phyloP scores from a whole-genome alignment of 2,329 filamentous ascomycete species.

The Rhynchosporium secalis region DNA sequence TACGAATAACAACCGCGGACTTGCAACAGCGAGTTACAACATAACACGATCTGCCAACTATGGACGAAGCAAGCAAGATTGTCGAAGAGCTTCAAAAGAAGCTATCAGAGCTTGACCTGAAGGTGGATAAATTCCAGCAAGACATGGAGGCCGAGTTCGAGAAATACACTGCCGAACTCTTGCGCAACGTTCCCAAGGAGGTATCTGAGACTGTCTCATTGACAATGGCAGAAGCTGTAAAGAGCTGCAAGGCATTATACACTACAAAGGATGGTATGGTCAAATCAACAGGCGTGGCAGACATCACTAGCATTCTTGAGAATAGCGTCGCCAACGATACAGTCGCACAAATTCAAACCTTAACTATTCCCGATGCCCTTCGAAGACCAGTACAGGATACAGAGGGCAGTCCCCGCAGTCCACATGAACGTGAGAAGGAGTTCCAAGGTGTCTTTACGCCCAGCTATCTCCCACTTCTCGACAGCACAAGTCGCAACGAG shows the following conservation, averaged over 20 bases:
- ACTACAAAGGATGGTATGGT: slow-evolving; percentile 23
- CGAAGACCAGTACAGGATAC: slow-evolving; percentile 31
- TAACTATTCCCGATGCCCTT: slow-evolving; percentile 9
- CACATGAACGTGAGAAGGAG: slow-evolving; percentile 58
- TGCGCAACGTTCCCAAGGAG: slow-evolving; percentile 49
- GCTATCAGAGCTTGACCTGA: slow-evolving; percentile 55
- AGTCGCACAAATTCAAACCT: slow-evolving; percentile 43
- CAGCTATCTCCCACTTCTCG: slow-evolving; percentile 61
- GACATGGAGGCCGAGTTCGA: slow-evolving; percentile 59
- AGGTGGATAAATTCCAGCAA: slow-evolving; percentile 56
- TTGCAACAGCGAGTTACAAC: slow-evolving; percentile 19
- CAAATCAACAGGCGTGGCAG: slow-evolving; percentile 32
- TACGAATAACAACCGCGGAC: slow-evolving; percentile 10
- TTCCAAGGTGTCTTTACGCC: slow-evolving; percentile 65
- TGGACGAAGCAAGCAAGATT: slow-evolving; percentile 52
- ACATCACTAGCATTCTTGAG: slow-evolving; percentile 21
- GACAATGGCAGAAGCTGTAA: slow-evolving; percentile 40
- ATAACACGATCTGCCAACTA: slow-evolving; percentile 31
- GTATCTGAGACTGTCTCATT: slow-evolving; percentile 51
- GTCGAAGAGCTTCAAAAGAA: slow-evolving; percentile 36
- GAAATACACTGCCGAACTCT: slow-evolving; percentile 52
- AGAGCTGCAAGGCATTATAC: slow-evolving; percentile 33
- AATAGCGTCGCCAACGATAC: slow-evolving; percentile 16
- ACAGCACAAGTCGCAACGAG: slow-evolving; percentile 40
- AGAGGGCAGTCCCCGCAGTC: slow-evolving; percentile 44